phyloP scores from a whole-genome alignment of 1,139 yeast species.

The Geotrichum candidum region DNA sequence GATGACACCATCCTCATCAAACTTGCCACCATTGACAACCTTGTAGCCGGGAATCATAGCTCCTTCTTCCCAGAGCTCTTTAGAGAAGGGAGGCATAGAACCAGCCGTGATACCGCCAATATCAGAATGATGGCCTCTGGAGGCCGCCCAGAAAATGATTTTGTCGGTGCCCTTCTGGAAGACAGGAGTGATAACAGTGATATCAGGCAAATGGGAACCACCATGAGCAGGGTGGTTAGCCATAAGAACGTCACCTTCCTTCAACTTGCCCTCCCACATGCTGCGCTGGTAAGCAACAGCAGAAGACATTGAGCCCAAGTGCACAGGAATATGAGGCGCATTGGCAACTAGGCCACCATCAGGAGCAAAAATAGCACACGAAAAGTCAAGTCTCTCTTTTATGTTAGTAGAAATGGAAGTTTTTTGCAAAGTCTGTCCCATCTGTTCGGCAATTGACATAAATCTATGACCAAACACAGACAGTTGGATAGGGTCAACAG shows the following conservation, averaged over 20 bases:
- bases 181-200: conserved; percentile 73
- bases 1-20: conserved; percentile 48
- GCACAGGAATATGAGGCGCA: conserved; percentile 87
- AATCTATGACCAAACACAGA: conserved; percentile 79
- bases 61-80: conserved; percentile 58
- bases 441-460: conserved; percentile 85
- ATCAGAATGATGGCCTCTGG: conserved; percentile 65
- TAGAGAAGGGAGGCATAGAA: conserved; percentile 59
- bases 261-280: conserved; percentile 53
- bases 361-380: conserved; percentile 74
- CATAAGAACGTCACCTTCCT: conserved; percentile 68
- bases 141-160: conserved; percentile 56
- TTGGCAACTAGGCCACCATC: conserved; percentile 76
- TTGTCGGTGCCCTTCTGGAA: conserved; percentile 47
- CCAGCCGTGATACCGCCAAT: conserved; percentile 65
- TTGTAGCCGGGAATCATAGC: conserved; percentile 54
- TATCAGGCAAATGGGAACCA: conserved; percentile 78
- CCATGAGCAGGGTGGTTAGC: conserved; percentile 78
- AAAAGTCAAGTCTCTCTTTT: conserved; percentile 75
- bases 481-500: conserved; percentile 60
- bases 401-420: conserved; percentile 83
- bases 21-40: conserved; percentile 49
- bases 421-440: conserved; percentile 76
- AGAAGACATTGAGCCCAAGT: conserved; percentile 80
- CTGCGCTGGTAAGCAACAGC: conserved; percentile 67